These are phyloP conservation scores for Wickerhamiella musiphila DNA, from an alignment of 805 yeast species.

Conservation along the genomic window DNA sequence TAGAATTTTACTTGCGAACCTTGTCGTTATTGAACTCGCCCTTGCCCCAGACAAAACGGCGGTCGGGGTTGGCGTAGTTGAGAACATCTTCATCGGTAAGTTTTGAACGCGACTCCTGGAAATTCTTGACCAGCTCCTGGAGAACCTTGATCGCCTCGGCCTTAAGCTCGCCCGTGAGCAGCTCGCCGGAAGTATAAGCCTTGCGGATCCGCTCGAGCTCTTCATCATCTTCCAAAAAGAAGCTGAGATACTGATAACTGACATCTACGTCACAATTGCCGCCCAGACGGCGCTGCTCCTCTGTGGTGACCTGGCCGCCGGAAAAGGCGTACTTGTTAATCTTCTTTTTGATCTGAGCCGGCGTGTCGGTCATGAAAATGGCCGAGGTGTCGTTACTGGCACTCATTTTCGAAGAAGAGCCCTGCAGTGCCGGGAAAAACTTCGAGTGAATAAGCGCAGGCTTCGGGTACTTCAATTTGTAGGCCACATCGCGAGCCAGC, in stretches of 20 bases:
- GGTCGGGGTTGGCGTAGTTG: constrained; percentile 50
- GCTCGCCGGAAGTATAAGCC: constrained; percentile 59
- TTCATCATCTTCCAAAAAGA: constrained; percentile 79
- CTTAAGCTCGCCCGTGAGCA: constrained; percentile 88
- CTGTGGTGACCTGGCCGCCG: constrained; percentile 77
- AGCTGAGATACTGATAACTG: constrained; percentile 79
- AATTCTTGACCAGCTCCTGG: constrained; percentile 59
- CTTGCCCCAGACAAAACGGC: constrained; percentile 57
- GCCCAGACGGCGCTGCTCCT: constrained; percentile 78
- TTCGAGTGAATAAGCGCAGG: constrained; percentile 87
- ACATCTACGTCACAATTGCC: constrained; percentile 95
- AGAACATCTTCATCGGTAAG: constrained; percentile 46
- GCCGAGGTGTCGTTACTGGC: constrained; percentile 87
- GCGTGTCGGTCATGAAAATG: constrained; percentile 87
- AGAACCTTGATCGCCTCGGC: constrained; percentile 64
- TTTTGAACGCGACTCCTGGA: constrained; percentile 60
- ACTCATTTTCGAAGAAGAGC: constrained; percentile 91
- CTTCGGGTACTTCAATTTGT: constrained; percentile 73
- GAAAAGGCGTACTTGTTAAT: constrained; percentile 92
- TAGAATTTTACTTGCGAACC: too few species aligned
- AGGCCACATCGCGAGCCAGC: constrained; percentile 94
- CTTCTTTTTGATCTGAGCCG: constrained; percentile 82
- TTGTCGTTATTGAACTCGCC: constrained; percentile 33
- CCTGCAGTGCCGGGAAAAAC: constrained; percentile 97
- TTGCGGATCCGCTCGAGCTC: constrained; percentile 44